These are phyloP conservation scores for Chlorella ohadii DNA, from an alignment of 139 green algal species.

Conservation along the genomic window DNA sequence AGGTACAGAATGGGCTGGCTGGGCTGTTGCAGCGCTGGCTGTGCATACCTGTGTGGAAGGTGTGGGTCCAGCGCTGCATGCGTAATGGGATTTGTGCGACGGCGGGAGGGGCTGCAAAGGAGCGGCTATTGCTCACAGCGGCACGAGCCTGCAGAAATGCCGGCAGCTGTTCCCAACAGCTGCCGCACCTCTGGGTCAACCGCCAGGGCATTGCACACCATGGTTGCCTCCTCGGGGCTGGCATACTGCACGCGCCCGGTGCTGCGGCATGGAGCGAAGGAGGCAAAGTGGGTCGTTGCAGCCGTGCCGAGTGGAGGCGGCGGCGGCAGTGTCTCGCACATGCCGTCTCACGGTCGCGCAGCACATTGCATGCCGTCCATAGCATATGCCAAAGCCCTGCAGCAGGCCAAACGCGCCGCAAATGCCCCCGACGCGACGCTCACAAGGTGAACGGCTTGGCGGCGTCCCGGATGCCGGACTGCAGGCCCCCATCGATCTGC, in stretches of 20 bases:
- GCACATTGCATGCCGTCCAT: no score
- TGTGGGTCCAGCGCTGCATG: no score
- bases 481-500: slow-evolving; percentile 5
- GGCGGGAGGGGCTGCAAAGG: no score
- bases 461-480: slow-evolving; percentile 11
- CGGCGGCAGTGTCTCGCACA: neutral
- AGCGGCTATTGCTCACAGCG: no score
- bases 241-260: slow-evolving; percentile 16
- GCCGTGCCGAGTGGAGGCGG: neutral
- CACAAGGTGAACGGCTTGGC: slow-evolving; percentile 49
- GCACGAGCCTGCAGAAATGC: no score
- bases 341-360: no score
- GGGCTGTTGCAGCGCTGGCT: no score
- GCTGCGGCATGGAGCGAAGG: neutral
- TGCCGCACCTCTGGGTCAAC: slow-evolving; percentile 51
- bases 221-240: slow-evolving; percentile 31
- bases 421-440: neutral
- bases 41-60: no score
- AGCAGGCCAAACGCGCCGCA: no score
- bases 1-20: neutral
- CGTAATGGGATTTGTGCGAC: no score
- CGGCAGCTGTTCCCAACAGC: no score
- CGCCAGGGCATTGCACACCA: slow-evolving; percentile 36
- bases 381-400: no score
- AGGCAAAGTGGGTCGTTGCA: neutral